Base-by-base conservation (phyloP, 306 rosid genomes). In the Begonia fuchsioides region DNA sequence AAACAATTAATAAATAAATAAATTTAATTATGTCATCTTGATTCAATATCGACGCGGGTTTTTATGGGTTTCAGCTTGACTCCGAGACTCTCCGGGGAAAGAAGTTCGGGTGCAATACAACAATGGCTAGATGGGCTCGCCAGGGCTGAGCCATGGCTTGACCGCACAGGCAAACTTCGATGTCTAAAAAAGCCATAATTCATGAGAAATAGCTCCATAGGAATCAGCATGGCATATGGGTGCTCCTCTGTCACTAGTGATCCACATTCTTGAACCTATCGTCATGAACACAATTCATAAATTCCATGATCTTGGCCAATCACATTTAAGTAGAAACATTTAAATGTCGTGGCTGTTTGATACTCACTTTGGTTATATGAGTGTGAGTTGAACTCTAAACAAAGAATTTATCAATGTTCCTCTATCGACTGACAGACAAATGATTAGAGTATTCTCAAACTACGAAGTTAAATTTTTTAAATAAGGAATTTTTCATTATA, bases 181-280 rank as follows among this genome's bases (percentile, higher is more conserved):
- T 75, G 80, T 52, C 87, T 70, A 57, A 71, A 61, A 62, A 60
- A 81, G 53, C 93, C 93, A 20, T 73, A 77, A 47, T 81, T 82
- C 95, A 67, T 73, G 53, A 85, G 75, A 70, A 78, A 85, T 46
- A 76, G 47, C 60, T 85, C 93, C 0, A 85, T 70, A 5, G 95
- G 87, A 58, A 70, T 58, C 56, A 76, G 59, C 95, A 85, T 85
- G 44, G 93, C 77, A 26, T 69, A 59, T 17, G 95, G 95, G 26
- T 78, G 87, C 70, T 85, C 95, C 73, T 85, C 93, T 55, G 95
- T 85, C 55, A 85, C 84, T 56, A 81, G 55, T 39, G 95, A 85
- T 58, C 95, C 95, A 61, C 95, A 85, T 14, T 73, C 83, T 43
- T 85, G 74, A 67, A 81, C 93, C 95, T 84, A 71, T 48, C 54